phyloP scores from a whole-genome alignment of 2,329 filamentous ascomycete species.

The Cladosporium sp. region DNA sequence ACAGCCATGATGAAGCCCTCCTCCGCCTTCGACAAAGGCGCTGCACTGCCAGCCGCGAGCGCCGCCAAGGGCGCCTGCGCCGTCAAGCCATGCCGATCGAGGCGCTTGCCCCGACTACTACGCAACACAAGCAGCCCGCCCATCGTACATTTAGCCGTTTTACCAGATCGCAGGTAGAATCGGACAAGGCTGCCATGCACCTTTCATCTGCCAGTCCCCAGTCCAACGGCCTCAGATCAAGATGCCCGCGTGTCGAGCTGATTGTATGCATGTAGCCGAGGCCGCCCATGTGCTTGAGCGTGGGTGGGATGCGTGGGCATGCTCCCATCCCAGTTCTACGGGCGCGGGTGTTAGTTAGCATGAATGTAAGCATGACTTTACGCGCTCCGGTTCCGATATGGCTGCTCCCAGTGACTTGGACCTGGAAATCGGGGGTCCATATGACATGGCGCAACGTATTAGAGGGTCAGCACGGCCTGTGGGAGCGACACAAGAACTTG shows the following conservation, averaged over 20 bases:
- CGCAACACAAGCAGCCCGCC: neutral
- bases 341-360: neutral
- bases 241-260: conserved; percentile 1
- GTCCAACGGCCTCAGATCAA: neutral
- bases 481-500: neutral
- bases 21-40: neutral
- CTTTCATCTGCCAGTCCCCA: neutral
- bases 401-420: neutral
- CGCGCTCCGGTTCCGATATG: neutral
- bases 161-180: neutral
- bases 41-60: neutral
- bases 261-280: conserved; percentile 1
- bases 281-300: neutral
- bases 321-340: neutral
- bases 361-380: neutral
- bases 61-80: neutral
- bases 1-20: neutral
- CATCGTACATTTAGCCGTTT: neutral
- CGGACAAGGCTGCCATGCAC: neutral
- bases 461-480: neutral
- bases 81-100: neutral
- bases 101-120: neutral
- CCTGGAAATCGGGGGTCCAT: neutral
- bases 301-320: neutral
- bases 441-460: neutral